Evolutionary conservation across 2,329 filamentous ascomycete species (phyloP).

Genomic region (Aspergillus terreus): DNA sequence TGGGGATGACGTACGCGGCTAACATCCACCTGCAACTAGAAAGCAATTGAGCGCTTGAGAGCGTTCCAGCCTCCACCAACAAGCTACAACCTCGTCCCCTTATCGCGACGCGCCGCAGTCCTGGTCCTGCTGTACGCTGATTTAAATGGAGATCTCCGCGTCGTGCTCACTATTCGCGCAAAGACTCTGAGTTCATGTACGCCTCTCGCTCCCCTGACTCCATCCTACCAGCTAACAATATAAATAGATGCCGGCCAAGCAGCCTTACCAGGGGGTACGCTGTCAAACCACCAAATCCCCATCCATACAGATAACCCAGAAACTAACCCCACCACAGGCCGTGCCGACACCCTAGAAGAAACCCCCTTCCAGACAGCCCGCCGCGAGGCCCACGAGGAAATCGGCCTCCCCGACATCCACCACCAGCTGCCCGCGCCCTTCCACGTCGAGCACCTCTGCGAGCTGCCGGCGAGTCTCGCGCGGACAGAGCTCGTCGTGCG

Average conservation of each 20-base stretch:
- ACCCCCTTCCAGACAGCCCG: conserved; percentile 74
- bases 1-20: not conserved
- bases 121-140: conserved; percentile 86
- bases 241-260: conserved; percentile 69
- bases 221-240: not conserved
- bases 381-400: conserved; percentile 88
- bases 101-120: conserved; percentile 74
- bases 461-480: conserved; percentile 72
- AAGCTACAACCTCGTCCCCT: conserved; percentile 53
- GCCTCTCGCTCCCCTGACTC: conserved; percentile 6
- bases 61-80: conserved; percentile 56
- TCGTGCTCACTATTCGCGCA: conserved; percentile 61
- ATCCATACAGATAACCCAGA: not conserved
- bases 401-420: conserved; percentile 71
- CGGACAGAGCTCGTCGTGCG: conserved; percentile 70
- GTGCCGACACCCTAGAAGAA: conserved; percentile 54
- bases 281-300: not conserved
- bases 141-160: conserved; percentile 68
- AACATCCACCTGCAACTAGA: conserved; percentile 24
- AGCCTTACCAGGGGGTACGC: conserved; percentile 76
- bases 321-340: conserved; percentile 22
- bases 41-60: conserved; percentile 55
- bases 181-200: conserved; percentile 56
- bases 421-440: conserved; percentile 74
- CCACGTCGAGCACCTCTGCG: conserved; percentile 80